Evolutionary conservation across 495 filamentous ascomycete genomes (phyloP), one percentile per base, ranked within the genome.

Genomic region (Glonium stellatum): DNA sequence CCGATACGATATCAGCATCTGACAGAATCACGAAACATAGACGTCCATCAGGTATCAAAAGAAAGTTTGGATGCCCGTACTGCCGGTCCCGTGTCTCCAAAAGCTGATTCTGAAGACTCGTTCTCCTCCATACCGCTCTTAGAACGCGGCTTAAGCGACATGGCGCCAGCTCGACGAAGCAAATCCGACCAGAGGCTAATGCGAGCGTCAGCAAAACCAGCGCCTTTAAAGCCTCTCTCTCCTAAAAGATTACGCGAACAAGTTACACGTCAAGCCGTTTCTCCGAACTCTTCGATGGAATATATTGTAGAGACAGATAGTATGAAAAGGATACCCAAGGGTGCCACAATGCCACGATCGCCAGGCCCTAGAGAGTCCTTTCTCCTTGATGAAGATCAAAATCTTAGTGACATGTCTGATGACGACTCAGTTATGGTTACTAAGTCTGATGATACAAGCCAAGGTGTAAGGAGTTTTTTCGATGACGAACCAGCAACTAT

Each of bases 81-180:
- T 11, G 56, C 53, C 8, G 53, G 0, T 19, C 52, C 36, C 5
- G 39, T 52, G 1, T 49, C 44, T 13, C 67, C 64, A 18, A 54
- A 23, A 8, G 60, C 57, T 0, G 62, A 55, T 5, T 85, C 82
- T 1, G 84, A 86, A 58, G 79, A 82, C 42, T 95, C 88, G 0
- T 91, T 92, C 64, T 85, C 82, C 46, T 90, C 89, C 0, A 84
- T 83, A 50, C 89, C 89, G 5, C 74, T 93, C 12, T 79, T 93
- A 21, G 86, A 93, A 56, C 78, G 88, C 46, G 88, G 82, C 6
- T 70, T 89, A 39, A 85, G 82, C 15, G 84, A 87, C 56, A 74
- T 81, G 60, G 77, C 73, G 11, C 9, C 71, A 1, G 73, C 59
- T 12, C 31, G 15, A 22, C 54, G 55, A 36, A 55, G 75, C 69